Percentiles rank a stretch among this genome's conserved stretches.
Conservation (phyloP, 345 rosid species). For the Schrenkiella parvula region DNA sequence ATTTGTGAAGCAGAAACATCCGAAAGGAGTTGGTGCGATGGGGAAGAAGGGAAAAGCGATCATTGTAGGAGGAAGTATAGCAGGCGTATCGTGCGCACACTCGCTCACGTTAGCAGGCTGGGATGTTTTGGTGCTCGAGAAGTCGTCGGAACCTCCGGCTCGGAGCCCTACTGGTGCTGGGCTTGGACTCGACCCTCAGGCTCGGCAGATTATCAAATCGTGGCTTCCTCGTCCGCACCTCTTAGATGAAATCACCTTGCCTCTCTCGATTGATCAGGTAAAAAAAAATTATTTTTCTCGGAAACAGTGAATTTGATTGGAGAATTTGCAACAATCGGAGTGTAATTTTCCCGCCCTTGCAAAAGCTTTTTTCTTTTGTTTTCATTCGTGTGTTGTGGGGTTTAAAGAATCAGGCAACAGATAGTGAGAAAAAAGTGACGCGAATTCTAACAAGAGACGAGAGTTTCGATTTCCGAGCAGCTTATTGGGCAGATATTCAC, state of each 20-base stretch:
- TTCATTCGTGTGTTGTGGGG: not conserved
- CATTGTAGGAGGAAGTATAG: conserved; percentile 78
- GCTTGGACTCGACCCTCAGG: conserved; percentile 51
- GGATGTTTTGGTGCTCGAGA: conserved; percentile 66
- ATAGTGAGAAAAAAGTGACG: conserved; percentile 35
- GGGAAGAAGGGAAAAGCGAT: conserved; percentile 45
- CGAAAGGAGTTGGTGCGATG: not conserved
- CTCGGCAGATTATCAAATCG: conserved; percentile 46
- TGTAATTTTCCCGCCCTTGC: not conserved
- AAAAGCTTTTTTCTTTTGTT: not conserved
- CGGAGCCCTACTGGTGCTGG: conserved; percentile 88
- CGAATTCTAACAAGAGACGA: conserved; percentile 58
- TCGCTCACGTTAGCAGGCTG: conserved; percentile 59
- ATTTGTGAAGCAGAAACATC: conserved; percentile 12
- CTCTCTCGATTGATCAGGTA: conserved; percentile 58
- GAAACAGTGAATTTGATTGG: not conserved
- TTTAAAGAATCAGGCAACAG: conserved; percentile 51
- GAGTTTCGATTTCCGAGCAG: conserved; percentile 64
- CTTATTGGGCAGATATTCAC: conserved; percentile 80
- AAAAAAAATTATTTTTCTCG: not conserved
- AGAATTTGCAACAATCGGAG: not conserved
- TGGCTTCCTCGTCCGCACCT: conserved; percentile 53
- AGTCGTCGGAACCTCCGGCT: conserved; percentile 48
- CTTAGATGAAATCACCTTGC: conserved; percentile 46
- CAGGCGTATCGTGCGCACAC: conserved; percentile 73